Base-by-base conservation (phyloP, 2,329 filamentous ascomycete genomes). In the Metarhizium rileyi region DNA sequence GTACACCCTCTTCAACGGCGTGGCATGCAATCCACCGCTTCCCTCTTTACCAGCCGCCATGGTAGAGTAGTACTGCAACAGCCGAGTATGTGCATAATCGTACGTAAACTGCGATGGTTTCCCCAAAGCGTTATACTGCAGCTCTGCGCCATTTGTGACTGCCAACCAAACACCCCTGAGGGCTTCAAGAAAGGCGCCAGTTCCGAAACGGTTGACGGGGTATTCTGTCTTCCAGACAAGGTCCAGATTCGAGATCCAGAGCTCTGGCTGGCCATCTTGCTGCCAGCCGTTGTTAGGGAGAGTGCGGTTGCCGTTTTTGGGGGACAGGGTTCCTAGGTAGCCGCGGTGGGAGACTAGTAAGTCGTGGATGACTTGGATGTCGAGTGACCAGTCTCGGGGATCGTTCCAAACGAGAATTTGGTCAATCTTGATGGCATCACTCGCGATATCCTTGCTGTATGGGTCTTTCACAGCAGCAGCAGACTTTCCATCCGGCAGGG, bases 321-420 rank as follows among this genome's bases (percentile, higher is more conserved):
- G 56, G 0, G 87, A 91, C 40, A 87, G 74, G 0, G 91, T 96
- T 25, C 91, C 93, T 4, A 95, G 64, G 50, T 87, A 80, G 18
- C 93, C 93, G n/a, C 76, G 60, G 18, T 80, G 74, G 0, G 90
- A 95, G 38, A 95, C 75, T 6, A 97, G 72, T 10, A 95, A 70
- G 66, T 98, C 93, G 48, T 86, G 62, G 50, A 97, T 85, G 58
- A 97, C 72, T 63, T 95, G 87, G 2, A 82, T 81, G 65, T 97
- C 91, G 9, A 96, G 76, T 1, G 87, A 90, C 93, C 93, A 98
- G 71, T 98, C 93, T 50, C 93, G 81, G 3, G 93, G 90, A 66
- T 97, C 93, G 65, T 95, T 95, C 76, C 91, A 96, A 6, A 96
- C 86, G 60, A 97, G 86, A 26, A 97, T 81, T 26, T 90, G 90